phyloP scores from a whole-genome alignment of 2,329 filamentous ascomycete genomes.

The Clarireedia sp. region DNA sequence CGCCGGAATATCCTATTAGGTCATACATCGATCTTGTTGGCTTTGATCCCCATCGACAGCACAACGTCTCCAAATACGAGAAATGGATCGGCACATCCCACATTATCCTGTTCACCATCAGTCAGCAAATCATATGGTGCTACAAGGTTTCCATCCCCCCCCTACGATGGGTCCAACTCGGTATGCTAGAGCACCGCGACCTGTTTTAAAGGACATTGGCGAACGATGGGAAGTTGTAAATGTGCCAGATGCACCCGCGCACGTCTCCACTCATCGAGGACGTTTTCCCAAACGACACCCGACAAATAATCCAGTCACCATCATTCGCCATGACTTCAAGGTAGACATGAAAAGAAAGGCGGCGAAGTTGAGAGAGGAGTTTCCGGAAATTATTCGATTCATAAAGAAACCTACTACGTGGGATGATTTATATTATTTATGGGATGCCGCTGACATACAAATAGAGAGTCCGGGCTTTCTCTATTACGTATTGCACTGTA shows the following conservation, averaged over 20 bases:
- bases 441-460: conserved; percentile 28
- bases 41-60: too few species aligned
- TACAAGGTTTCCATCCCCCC: neutral
- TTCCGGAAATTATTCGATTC: conserved; percentile 3
- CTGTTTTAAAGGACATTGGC: neutral
- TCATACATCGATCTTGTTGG: too few species aligned
- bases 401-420: conserved; percentile 14
- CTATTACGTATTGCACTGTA: conserved; percentile 22
- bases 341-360: conserved; percentile 11
- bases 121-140: neutral
- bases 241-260: conserved; percentile 7
- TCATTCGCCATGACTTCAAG: conserved; percentile 12
- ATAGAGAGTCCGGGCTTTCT: conserved; percentile 26
- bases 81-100: neutral
- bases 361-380: conserved; percentile 4
- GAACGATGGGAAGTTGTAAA: conserved; percentile 1
- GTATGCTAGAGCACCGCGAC: neutral
- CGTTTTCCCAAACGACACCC: conserved; percentile 8
- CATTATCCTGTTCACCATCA: neutral
- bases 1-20: too few species aligned
- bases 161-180: too few species aligned
- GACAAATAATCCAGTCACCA: conserved; percentile 5
- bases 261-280: conserved; percentile 19
- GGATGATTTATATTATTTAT: conserved; percentile 27
- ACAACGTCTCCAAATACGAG: neutral